Evolutionary conservation across 2,329 filamentous ascomycete species (phyloP).

Genomic region (Pseudonectria foliicola): DNA sequence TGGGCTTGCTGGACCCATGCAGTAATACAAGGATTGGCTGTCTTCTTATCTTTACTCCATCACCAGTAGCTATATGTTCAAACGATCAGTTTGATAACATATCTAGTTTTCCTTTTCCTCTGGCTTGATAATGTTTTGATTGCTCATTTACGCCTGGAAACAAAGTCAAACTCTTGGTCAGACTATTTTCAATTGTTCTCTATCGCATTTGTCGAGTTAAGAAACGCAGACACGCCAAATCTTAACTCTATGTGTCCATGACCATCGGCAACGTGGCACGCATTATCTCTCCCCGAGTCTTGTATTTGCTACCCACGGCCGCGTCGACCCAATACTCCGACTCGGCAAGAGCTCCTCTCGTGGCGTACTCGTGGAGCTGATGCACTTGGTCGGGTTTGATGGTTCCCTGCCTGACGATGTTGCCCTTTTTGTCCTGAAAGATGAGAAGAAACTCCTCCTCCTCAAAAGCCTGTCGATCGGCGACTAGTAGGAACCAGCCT

Average conservation of each 20-base stretch:
- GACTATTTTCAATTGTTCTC: too few species aligned
- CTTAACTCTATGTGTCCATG: neutral
- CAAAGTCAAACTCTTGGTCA: too few species aligned
- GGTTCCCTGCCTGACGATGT: slow-evolving; percentile 1
- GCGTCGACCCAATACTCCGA: slow-evolving; percentile 2
- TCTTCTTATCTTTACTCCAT: too few species aligned
- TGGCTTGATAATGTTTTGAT: neutral
- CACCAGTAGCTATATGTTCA: too few species aligned
- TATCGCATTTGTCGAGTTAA: too few species aligned
- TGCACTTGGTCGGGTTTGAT: slow-evolving; percentile 1
- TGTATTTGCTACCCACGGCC: neutral
- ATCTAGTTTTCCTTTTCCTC: too few species aligned
- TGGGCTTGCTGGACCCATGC: too few species aligned
- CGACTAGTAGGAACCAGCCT: slow-evolving; percentile 1
- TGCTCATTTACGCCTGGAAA: neutral
- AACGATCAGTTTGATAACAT: too few species aligned
- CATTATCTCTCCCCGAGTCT: slow-evolving; percentile 1
- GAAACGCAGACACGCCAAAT: too few species aligned
- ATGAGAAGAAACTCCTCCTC: slow-evolving; percentile 1
- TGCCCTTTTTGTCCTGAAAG: slow-evolving; percentile 2
- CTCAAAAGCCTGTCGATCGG: slow-evolving; percentile 1
- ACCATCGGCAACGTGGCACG: neutral
- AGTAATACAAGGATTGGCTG: too few species aligned
- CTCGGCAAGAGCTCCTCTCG: neutral
- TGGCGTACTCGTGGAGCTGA: neutral